phyloP scores from a whole-genome alignment of 2,329 filamentous ascomycete genomes.

The Aspergillus sp. region DNA sequence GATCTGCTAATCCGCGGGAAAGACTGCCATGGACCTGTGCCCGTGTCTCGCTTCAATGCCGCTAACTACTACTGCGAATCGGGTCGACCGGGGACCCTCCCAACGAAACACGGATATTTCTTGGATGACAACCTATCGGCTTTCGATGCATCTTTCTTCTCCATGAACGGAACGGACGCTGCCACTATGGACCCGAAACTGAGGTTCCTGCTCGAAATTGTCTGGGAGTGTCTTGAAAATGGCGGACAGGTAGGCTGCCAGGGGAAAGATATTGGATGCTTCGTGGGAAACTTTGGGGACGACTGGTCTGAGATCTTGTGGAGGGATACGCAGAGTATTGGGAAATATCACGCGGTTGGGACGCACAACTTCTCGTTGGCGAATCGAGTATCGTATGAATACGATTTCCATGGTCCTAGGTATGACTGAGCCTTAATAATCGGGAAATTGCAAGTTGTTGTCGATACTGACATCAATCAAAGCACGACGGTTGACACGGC shows the following conservation, averaged over 20 bases:
- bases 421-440: too few relatives aligned
- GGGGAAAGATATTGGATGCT: slow-evolving; percentile 28
- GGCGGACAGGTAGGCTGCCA: slow-evolving; percentile 23
- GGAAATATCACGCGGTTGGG: too few relatives aligned
- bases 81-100: neutral
- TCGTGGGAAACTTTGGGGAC: slow-evolving; percentile 17
- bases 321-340: too few relatives aligned
- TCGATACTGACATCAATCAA: too few relatives aligned
- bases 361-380: too few relatives aligned
- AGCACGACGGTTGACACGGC: too few relatives aligned
- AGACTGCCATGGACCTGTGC: neutral
- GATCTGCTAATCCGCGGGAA: neutral
- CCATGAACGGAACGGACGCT: neutral
- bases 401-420: too few relatives aligned
- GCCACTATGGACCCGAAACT: slow-evolving; percentile 31
- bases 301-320: slow-evolving; percentile 15
- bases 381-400: too few relatives aligned
- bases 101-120: neutral
- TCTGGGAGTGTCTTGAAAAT: slow-evolving; percentile 31
- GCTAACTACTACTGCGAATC: neutral
- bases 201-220: slow-evolving; percentile 27
- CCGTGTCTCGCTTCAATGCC: neutral
- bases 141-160: neutral
- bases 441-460: too few relatives aligned
- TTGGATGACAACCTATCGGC: neutral